Percentiles rank a stretch among this genome's conserved stretches.
Evolutionary conservation across 106 monocot species (phyloP).

Genomic region (Apostasia shenzhenica): DNA sequence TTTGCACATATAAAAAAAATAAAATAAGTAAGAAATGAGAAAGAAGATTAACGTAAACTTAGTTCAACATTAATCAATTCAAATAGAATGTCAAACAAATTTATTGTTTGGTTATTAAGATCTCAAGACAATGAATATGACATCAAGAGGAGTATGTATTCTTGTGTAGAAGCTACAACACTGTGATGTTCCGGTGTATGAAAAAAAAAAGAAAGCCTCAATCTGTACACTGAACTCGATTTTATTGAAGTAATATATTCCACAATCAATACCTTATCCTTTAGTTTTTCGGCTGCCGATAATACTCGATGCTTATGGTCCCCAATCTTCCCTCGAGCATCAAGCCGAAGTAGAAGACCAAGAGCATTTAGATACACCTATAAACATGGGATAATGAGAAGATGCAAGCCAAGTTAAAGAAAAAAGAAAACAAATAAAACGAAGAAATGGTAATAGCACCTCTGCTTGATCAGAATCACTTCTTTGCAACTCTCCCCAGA

Average conservation of each 20-base stretch:
- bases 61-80: not conserved
- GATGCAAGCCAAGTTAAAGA: constrained; percentile 2
- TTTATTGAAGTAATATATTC: too few species aligned
- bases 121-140: not conserved
- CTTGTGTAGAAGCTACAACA: too few species aligned
- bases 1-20: not conserved
- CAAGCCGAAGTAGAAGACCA: constrained; percentile 54
- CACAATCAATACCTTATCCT: constrained; percentile 32
- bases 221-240: too few species aligned
- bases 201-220: too few species aligned
- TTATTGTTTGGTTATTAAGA: not conserved
- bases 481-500: constrained; percentile 68
- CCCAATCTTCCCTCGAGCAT: constrained; percentile 32
- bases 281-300: constrained; percentile 27
- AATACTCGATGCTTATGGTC: constrained; percentile 30
- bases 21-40: not conserved
- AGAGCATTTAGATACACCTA: constrained; percentile 91
- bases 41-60: not conserved
- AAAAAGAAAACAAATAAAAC: not conserved
- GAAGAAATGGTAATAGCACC: constrained; percentile 20
- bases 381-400: constrained; percentile 31
- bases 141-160: too few species aligned
- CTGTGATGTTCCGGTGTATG: too few species aligned
- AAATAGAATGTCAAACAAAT: not conserved
- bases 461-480: constrained; percentile 51